phyloP scores from a whole-genome alignment of 2,329 filamentous ascomycete genomes.

The Acrocalymma vagum region DNA sequence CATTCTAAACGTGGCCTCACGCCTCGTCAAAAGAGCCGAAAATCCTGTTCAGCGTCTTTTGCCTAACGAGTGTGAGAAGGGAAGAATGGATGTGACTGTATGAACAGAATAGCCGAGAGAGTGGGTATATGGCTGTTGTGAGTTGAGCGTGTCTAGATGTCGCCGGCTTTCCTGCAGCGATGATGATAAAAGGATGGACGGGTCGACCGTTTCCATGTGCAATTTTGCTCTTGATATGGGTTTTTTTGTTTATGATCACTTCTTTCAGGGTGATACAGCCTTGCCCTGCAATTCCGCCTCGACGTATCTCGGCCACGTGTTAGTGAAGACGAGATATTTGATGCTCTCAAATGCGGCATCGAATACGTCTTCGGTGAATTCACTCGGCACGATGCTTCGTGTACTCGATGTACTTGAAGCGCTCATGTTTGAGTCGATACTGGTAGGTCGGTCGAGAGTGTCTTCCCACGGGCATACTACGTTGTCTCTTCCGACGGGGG shows the following conservation, averaged over 20 bases:
- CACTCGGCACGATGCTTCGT: constrained; percentile 39
- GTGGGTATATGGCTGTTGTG: constrained; percentile 5
- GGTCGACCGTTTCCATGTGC: no score
- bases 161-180: constrained; percentile 1
- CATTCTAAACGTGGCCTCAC: constrained; percentile 1
- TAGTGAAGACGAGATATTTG: constrained; percentile 49
- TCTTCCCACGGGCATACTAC: constrained; percentile 50
- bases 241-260: background rate
- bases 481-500: constrained; percentile 37
- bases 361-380: constrained; percentile 44
- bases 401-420: constrained; percentile 31
- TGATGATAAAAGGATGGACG: constrained; percentile 7
- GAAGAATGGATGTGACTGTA: constrained; percentile 10
- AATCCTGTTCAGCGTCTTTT: constrained; percentile 1
- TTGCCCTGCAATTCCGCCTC: constrained; percentile 39
- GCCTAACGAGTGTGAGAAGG: constrained; percentile 17
- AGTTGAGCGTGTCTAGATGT: constrained; percentile 8
- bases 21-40: background rate
- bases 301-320: constrained; percentile 48
- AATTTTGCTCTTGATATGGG: background rate
- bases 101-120: constrained; percentile 15
- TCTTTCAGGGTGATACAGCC: constrained; percentile 20
- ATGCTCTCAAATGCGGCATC: constrained; percentile 48
- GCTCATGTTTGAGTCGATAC: constrained; percentile 37
- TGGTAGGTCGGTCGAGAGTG: constrained; percentile 39